These are phyloP conservation scores for Eimeria brunetti DNA, from an alignment of 169 alveolate species.

Conservation along the genomic window DNA sequence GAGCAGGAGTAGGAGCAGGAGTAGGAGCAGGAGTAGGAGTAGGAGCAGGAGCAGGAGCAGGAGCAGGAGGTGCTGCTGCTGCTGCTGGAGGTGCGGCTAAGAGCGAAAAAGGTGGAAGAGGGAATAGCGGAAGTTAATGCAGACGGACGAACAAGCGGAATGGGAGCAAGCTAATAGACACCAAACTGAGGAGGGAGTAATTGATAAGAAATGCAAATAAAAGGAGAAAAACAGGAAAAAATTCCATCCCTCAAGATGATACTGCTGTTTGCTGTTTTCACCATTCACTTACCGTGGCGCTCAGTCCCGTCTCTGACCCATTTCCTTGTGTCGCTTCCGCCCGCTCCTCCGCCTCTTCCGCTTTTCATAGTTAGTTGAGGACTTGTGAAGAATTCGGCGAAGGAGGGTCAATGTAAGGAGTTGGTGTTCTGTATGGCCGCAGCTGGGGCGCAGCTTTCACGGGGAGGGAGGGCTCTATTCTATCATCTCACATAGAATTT, in stretches of 20 bases:
- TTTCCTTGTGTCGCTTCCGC: slow-evolving; percentile 47
- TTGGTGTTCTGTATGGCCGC: background rate
- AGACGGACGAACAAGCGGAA: too few relatives aligned
- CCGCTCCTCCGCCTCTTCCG: slow-evolving; percentile 72
- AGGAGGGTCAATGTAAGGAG: background rate
- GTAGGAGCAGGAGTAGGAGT: too few relatives aligned
- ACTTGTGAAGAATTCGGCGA: background rate
- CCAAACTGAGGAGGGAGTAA: too few relatives aligned
- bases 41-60: background rate
- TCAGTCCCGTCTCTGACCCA: slow-evolving; percentile 79
- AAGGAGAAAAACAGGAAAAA: background rate
- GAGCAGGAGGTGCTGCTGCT: background rate
- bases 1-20: too few relatives aligned
- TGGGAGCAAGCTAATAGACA: too few relatives aligned
- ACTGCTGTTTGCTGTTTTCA: background rate
- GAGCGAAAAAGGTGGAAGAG: too few relatives aligned
- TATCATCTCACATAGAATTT: background rate
- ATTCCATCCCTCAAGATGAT: background rate
- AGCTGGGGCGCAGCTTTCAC: too few relatives aligned
- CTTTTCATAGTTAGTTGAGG: slow-evolving; percentile 9
- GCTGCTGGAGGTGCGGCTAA: background rate
- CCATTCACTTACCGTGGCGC: slow-evolving; percentile 56
- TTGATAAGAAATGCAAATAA: background rate
- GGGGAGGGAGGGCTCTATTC: too few relatives aligned
- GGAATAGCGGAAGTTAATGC: too few relatives aligned